Evolutionary conservation across 371 early-diverging fungal species (phyloP).

Genomic region (Batrachochytrium dendrobatidis): DNA sequence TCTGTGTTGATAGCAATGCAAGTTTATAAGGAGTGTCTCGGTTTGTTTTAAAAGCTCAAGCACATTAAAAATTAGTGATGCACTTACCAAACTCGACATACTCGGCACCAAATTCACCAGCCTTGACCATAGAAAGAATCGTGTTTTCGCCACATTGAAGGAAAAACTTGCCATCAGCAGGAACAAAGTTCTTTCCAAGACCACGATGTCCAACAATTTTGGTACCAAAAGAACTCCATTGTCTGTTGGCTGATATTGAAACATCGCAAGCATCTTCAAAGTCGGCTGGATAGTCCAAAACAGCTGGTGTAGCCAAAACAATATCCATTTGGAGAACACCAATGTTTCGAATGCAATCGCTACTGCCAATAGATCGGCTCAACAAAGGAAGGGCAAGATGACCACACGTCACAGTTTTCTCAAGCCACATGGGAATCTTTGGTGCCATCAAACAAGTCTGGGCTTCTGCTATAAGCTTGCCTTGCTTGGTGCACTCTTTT

Average conservation of each 20-base stretch:
- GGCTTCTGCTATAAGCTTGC: too few relatives aligned
- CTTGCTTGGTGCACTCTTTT: too few relatives aligned
- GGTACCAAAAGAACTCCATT: neutral
- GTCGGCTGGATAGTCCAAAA: too few relatives aligned
- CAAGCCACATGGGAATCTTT: too few relatives aligned
- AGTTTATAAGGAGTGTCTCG: too few relatives aligned
- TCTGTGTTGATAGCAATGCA: slow-evolving; percentile 41
- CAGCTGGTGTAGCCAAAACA: neutral
- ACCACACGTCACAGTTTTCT: too few relatives aligned
- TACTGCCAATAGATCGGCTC: slow-evolving; percentile 44
- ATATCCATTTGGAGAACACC: slow-evolving; percentile 41
- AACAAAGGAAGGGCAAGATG: slow-evolving; percentile 42
- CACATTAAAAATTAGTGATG: too few relatives aligned
- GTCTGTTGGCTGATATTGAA: too few relatives aligned
- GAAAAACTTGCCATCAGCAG: slow-evolving; percentile 27
- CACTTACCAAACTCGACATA: slow-evolving; percentile 85
- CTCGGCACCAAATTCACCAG: slow-evolving; percentile 78
- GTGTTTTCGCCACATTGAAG: slow-evolving; percentile 94
- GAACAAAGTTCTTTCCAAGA: slow-evolving; percentile 70
- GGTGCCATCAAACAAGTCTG: too few relatives aligned
- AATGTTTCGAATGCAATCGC: neutral
- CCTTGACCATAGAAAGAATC: slow-evolving; percentile 79
- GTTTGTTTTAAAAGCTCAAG: too few relatives aligned
- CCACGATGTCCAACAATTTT: slow-evolving; percentile 93
- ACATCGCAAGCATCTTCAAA: neutral